Conservation (phyloP, 306 rosid species). For the Vicia sativa region DNA sequence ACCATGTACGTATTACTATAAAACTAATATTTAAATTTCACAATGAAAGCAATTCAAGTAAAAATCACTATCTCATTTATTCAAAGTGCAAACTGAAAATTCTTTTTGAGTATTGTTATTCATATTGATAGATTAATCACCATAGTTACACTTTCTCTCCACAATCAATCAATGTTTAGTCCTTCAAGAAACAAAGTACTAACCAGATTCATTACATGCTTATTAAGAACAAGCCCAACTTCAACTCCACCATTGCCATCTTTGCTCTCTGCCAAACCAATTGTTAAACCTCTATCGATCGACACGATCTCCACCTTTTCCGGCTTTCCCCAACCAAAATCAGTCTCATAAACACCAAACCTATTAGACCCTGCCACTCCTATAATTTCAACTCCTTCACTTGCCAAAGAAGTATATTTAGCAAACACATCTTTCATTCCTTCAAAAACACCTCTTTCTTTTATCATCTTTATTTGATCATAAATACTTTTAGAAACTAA, state of each 20-base stretch:
- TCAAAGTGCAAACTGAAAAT: no score
- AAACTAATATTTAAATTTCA: no score
- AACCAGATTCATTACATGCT: slow-evolving; percentile 24
- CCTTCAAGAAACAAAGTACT: slow-evolving; percentile 27
- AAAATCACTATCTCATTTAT: no score
- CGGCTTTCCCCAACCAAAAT: slow-evolving; percentile 61
- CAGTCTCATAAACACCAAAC: slow-evolving; percentile 46
- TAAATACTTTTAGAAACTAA: slow-evolving; percentile 19
- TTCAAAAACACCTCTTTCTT: neutral
- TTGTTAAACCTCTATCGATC: slow-evolving; percentile 27
- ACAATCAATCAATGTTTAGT: neutral
- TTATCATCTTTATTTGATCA: neutral
- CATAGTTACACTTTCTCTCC: no score
- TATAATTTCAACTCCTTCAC: neutral
- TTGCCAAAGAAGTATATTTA: accelerated
- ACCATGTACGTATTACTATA: no score
- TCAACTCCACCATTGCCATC: slow-evolving; percentile 43
- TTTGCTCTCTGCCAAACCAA: slow-evolving; percentile 39
- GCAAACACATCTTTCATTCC: neutral
- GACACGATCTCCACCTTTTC: slow-evolving; percentile 48
- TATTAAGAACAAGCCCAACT: slow-evolving; percentile 36
- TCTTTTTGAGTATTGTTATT: no score
- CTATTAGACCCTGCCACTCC: slow-evolving; percentile 52
- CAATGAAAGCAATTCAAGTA: no score
- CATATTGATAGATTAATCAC: no score